Evolutionary conservation across 2,329 filamentous ascomycete genomes (phyloP).

Genomic region (Neocatenulostroma microsporum): DNA sequence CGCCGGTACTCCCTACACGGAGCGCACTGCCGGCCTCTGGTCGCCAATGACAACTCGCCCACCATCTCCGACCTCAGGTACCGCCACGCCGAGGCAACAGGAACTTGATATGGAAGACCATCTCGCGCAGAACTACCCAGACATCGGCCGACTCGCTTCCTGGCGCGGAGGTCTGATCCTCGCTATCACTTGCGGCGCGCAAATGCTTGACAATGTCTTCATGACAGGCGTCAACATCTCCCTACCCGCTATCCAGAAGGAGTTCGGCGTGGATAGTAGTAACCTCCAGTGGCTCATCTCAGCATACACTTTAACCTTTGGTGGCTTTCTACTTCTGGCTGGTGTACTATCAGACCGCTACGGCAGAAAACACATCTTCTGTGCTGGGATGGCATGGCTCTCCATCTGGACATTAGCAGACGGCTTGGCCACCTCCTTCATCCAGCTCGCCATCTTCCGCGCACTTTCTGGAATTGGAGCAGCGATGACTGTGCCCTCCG

Average conservation of each 20-base stretch:
- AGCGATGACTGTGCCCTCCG: slow-evolving; percentile 42
- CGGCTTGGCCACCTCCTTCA: slow-evolving; percentile 36
- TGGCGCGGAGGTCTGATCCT: slow-evolving; percentile 35
- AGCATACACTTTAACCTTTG: slow-evolving; percentile 36
- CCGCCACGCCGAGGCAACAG: too few relatives aligned
- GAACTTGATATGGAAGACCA: slow-evolving; percentile 2
- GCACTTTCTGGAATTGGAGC: slow-evolving; percentile 42
- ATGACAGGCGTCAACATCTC: slow-evolving; percentile 35
- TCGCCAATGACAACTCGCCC: too few relatives aligned
- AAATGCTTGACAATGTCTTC: slow-evolving; percentile 39
- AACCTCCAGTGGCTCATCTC: slow-evolving; percentile 38
- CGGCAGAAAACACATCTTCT: slow-evolving; percentile 33
- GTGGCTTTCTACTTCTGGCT: slow-evolving; percentile 26
- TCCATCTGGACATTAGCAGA: slow-evolving; percentile 13
- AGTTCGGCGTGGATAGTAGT: slow-evolving; percentile 29
- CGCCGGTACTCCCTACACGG: too few relatives aligned
- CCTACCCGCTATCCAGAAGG: slow-evolving; percentile 34
- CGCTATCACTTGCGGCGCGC: slow-evolving; percentile 36
- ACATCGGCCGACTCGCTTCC: slow-evolving; percentile 31
- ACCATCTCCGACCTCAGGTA: too few relatives aligned
- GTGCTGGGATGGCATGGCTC: slow-evolving; percentile 28
- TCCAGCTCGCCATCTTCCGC: slow-evolving; percentile 37
- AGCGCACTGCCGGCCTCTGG: too few relatives aligned
- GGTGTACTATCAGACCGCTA: slow-evolving; percentile 33
- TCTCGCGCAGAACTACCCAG: slow-evolving; percentile 15